Base-by-base conservation (phyloP, 371 early-diverging fungal species). In the Lichtheimia ramosa region DNA sequence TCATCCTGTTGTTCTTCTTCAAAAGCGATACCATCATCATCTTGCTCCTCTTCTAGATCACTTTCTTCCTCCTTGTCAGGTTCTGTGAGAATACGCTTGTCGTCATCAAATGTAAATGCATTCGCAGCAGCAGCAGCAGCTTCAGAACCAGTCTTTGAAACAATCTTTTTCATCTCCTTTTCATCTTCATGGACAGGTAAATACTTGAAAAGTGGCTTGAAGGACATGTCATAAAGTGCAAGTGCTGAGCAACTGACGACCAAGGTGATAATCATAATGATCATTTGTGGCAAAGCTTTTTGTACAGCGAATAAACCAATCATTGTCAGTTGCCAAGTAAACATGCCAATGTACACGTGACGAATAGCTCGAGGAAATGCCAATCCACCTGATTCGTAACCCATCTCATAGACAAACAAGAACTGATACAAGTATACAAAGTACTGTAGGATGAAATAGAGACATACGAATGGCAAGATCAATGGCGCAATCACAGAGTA, bases 401-500 rank as follows among this genome's bases (percentile, higher is more conserved):
- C 66, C 21, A 71, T 52, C 58, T 88, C 83, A 66, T 88, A 91
- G 4, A 92, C 86, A 54, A 91, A 90, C 64, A 89, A 64, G 78
- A 92, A 89, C 56, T 91, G 89, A 68, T 93, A 91, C 20, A 83
- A 71, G 68, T 92, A 93, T 15, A 92, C 91, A 57, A 91, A 71
- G 65, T 87, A 88, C 52, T 77, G 85, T 21, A 93, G 66, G 2
- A 73, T 69, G 67, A 91, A 96, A 77, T 89, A 93, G 18, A 91
- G 65, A 3, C 82, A 69, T 5, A 89, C 89, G 58, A 94, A 87
- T 14, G 92, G 84, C 43, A 91, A 69, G 59, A 94, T 84, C 55
- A 96, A 59, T 3, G 96, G 96, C 12, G 93, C 83, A 27, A 94
- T 83, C 41, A 87, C 84, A 48, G 88, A 84, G 69, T 94, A 96